A percentile compares a stretch with the other conserved stretches of the same genome.
Evolutionary conservation across 2,329 filamentous ascomycete genomes (phyloP).

Genomic region (Penicillium sp.): DNA sequence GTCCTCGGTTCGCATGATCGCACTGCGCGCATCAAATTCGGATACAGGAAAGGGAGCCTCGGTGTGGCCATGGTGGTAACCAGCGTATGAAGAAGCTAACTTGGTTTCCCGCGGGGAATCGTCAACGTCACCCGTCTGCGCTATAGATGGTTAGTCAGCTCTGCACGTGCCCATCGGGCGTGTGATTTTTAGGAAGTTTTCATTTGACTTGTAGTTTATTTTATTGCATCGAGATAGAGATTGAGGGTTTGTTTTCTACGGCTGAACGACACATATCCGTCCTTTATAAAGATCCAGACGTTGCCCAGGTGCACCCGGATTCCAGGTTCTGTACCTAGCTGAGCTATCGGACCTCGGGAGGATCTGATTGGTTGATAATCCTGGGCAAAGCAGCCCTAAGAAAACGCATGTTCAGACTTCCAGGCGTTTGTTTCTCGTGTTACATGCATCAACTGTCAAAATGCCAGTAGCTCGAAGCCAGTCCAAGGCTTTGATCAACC

Average conservation of each 20-base stretch:
- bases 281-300: neutral
- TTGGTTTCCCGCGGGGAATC: conserved; percentile 19
- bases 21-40: conserved; percentile 60
- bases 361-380: neutral
- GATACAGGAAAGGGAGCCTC: conserved; percentile 66
- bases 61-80: conserved; percentile 55
- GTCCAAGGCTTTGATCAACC: neutral
- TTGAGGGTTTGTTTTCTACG: neutral
- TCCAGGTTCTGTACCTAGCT: no score
- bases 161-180: neutral
- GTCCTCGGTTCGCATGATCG: conserved; percentile 48
- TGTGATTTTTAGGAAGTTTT: neutral
- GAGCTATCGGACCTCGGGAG: neutral
- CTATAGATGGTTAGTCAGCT: neutral
- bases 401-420: no score
- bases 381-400: no score
- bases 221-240: neutral
- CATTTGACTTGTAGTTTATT: neutral
- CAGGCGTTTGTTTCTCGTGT: neutral
- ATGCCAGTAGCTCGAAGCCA: neutral
- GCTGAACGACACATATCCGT: no score
- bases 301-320: no score
- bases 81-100: conserved; percentile 11
- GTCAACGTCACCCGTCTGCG: conserved; percentile 1
- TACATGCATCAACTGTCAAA: neutral